Percentiles rank a stretch among this genome's conserved stretches.
Conservation (phyloP, 345 rosid genomes). For the Iberis pinnata region DNA sequence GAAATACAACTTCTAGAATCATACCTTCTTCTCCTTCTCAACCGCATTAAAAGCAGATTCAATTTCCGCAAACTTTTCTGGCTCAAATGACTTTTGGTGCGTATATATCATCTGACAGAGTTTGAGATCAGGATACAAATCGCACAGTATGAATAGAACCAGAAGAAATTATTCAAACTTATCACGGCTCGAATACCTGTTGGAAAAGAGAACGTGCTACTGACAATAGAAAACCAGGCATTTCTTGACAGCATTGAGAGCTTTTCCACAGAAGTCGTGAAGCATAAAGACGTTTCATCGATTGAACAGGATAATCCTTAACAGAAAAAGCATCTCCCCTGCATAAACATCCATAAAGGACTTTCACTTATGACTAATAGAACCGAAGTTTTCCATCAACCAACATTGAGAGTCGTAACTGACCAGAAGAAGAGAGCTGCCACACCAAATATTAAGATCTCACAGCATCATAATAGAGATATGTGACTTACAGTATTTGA, state of each 20-base stretch:
- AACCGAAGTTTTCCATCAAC: constrained; percentile 11
- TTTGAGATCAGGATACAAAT: constrained; percentile 11
- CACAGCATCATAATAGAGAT: constrained; percentile 6
- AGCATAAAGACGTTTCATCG: constrained; percentile 48
- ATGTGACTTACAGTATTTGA: constrained; percentile 55
- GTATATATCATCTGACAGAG: constrained; percentile 63
- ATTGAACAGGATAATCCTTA: constrained; percentile 47
- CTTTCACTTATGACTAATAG: not conserved
- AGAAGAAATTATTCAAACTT: not conserved
- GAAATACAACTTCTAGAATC: constrained; percentile 8
- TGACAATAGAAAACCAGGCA: constrained; percentile 42
- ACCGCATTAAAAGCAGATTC: constrained; percentile 42
- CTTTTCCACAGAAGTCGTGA: constrained; percentile 54
- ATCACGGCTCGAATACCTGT: constrained; percentile 45
- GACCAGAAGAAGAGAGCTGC: not conserved
- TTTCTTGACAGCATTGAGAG: constrained; percentile 29
- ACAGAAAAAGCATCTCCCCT: constrained; percentile 46
- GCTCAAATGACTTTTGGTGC: constrained; percentile 57
- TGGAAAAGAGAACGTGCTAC: constrained; percentile 53
- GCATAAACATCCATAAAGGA: constrained; percentile 10
- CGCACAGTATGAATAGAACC: constrained; percentile 8
- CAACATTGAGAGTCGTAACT: constrained; percentile 8
- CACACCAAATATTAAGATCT: not conserved
- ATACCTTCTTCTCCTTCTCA: constrained; percentile 42
- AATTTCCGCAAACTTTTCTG: constrained; percentile 48